Evolutionary conservation across 208 protist species (phyloP).

Genomic region (Trypanosoma cruzi): DNA sequence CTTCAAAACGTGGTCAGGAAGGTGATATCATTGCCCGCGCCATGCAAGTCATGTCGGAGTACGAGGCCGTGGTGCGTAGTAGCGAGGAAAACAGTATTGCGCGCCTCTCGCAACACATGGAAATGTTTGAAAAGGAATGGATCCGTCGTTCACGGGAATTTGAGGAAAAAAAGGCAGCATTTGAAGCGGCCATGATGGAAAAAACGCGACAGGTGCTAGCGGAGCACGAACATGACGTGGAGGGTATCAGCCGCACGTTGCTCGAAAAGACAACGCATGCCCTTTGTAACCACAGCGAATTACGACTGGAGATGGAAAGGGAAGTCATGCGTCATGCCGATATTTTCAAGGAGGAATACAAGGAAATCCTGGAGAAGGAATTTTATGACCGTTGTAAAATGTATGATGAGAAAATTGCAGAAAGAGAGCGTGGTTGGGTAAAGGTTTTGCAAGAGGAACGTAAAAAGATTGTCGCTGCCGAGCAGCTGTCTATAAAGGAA

Average conservation of each 20-base stretch:
- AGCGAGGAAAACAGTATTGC: constrained; percentile 34
- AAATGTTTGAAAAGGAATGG: constrained; percentile 42
- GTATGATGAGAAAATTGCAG: constrained; percentile 33
- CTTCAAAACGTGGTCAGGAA: constrained; percentile 30
- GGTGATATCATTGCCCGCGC: constrained; percentile 39
- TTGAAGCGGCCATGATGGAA: constrained; percentile 32
- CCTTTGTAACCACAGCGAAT: constrained; percentile 19
- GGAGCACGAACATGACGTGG: constrained; percentile 32
- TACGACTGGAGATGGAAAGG: constrained; percentile 31
- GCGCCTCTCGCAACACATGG: constrained; percentile 36
- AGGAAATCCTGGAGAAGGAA: constrained; percentile 36
- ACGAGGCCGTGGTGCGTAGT: constrained; percentile 34
- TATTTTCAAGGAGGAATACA: constrained; percentile 39
- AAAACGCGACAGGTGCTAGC: constrained; percentile 26
- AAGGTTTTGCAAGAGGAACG: constrained; percentile 50
- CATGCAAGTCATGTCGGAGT: constrained; percentile 39
- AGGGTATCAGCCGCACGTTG: constrained; percentile 37
- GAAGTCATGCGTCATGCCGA: constrained; percentile 36
- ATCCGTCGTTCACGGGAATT: constrained; percentile 29
- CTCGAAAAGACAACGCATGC: constrained; percentile 37
- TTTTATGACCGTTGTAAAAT: constrained; percentile 36
- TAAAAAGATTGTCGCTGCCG: constrained; percentile 43
- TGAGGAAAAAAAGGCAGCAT: constrained; percentile 33
- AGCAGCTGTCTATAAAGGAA: constrained; percentile 45
- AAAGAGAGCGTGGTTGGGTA: constrained; percentile 32